phyloP scores from a whole-genome alignment of 805 yeast species.

The Jamesozyma rosinii region DNA sequence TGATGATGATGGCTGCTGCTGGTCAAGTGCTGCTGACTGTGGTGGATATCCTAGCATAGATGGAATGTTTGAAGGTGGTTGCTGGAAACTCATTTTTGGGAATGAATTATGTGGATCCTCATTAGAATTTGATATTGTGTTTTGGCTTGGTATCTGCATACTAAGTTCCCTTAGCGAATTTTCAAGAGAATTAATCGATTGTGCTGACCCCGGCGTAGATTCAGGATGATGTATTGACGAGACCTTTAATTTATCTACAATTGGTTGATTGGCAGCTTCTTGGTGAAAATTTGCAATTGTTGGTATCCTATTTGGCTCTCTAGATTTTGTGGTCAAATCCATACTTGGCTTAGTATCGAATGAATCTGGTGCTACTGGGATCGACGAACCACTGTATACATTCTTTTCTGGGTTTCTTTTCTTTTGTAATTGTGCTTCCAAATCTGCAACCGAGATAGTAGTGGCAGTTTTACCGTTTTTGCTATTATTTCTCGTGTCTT shows the following conservation, averaged over 20 bases:
- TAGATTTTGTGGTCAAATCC: slow-evolving; percentile 4
- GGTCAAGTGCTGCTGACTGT: not conserved
- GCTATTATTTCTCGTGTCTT: not conserved
- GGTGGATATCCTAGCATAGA: not conserved
- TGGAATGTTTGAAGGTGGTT: not conserved
- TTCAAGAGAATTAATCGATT: slow-evolving; percentile 2
- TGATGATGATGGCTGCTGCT: not conserved
- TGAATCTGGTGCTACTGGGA: slow-evolving; percentile 24
- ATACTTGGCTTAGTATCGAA: slow-evolving; percentile 22
- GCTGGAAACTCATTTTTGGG: not conserved
- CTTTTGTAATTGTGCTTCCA: slow-evolving; percentile 10
- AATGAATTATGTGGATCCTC: not conserved
- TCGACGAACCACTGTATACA: slow-evolving; percentile 30
- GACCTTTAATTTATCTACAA: too few relatives aligned
- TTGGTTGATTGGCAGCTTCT: not conserved
- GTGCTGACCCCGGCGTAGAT: not conserved
- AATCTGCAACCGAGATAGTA: slow-evolving; percentile 9
- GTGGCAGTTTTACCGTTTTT: not conserved
- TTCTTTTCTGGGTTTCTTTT: not conserved
- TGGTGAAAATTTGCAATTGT: not conserved
- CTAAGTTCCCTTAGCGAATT: slow-evolving; percentile 5
- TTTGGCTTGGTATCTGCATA: not conserved
- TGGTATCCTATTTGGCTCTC: not conserved
- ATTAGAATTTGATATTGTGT: not conserved
- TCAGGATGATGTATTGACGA: not conserved